Percentiles rank a stretch among this genome's conserved stretches.
phyloP scores from a whole-genome alignment of 768 basidiomycete genomes.

The Auriscalpium microsporum region DNA sequence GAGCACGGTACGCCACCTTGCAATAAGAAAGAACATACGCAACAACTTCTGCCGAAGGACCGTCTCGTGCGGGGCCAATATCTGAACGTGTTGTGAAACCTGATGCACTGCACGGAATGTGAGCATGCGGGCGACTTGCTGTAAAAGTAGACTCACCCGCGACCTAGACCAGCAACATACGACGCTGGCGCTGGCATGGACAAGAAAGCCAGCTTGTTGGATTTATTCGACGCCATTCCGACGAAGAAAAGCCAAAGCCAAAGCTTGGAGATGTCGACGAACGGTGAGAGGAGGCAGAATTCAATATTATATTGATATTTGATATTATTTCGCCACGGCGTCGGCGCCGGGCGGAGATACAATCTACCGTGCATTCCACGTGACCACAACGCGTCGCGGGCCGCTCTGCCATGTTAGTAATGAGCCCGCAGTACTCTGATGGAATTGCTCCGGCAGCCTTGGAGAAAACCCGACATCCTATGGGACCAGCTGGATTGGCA shows the following conservation, averaged over 20 bases:
- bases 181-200: conserved; percentile 93
- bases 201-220: conserved; percentile 79
- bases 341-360: too few relatives aligned
- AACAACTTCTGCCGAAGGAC: conserved; percentile 83
- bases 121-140: neutral
- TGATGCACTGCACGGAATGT: conserved; percentile 55
- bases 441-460: too few relatives aligned
- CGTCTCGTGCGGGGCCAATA: conserved; percentile 96
- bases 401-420: too few relatives aligned
- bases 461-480: too few relatives aligned
- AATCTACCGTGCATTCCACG: too few relatives aligned
- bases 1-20: neutral
- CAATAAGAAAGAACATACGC: conserved; percentile 44
- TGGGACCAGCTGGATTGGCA: too few relatives aligned
- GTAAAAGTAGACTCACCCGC: conserved; percentile 54
- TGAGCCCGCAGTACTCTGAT: too few relatives aligned
- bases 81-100: conserved; percentile 97
- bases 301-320: too few relatives aligned
- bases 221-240: conserved; percentile 41
- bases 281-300: neutral
- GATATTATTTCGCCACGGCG: too few relatives aligned
- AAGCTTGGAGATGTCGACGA: neutral
- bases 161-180: conserved; percentile 96
- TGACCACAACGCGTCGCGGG: too few relatives aligned
- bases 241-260: neutral